A percentile compares a stretch with the other conserved stretches of the same genome.
phyloP scores from a whole-genome alignment of 495 filamentous ascomycete species.

The Aspergillus saccharolyticus region DNA sequence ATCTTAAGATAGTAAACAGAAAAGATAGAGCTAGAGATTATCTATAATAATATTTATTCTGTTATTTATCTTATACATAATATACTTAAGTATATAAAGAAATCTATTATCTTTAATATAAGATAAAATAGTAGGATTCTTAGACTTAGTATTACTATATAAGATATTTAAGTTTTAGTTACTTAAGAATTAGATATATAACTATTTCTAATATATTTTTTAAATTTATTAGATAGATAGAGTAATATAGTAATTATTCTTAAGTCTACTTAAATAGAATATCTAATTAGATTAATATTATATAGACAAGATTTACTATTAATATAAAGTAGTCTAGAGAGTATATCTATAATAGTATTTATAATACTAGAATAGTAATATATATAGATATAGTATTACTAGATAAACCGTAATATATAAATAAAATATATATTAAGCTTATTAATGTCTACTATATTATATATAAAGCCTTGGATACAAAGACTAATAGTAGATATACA shows the following conservation, averaged over 20 bases:
- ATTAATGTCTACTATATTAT: background rate
- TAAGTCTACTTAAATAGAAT: too few relatives aligned
- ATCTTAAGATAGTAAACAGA: too few relatives aligned
- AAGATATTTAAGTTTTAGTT: background rate
- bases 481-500: conserved; percentile 1
- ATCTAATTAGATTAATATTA: too few relatives aligned
- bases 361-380: background rate
- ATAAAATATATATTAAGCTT: background rate
- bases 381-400: background rate
- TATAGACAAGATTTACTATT: too few relatives aligned
- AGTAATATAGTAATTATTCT: too few relatives aligned
- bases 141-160: too few relatives aligned
- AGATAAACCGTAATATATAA: background rate
- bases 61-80: too few relatives aligned
- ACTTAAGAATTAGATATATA: background rate
- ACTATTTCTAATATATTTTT: background rate
- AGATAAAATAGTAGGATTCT: too few relatives aligned
- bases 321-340: background rate
- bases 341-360: background rate
- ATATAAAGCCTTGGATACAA: background rate
- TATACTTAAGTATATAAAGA: too few relatives aligned
- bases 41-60: too few relatives aligned
- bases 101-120: too few relatives aligned
- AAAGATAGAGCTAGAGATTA: too few relatives aligned
- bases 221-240: background rate